Base-by-base conservation (phyloP, 2,329 filamentous ascomycete species). In the Xylaria sp. region DNA sequence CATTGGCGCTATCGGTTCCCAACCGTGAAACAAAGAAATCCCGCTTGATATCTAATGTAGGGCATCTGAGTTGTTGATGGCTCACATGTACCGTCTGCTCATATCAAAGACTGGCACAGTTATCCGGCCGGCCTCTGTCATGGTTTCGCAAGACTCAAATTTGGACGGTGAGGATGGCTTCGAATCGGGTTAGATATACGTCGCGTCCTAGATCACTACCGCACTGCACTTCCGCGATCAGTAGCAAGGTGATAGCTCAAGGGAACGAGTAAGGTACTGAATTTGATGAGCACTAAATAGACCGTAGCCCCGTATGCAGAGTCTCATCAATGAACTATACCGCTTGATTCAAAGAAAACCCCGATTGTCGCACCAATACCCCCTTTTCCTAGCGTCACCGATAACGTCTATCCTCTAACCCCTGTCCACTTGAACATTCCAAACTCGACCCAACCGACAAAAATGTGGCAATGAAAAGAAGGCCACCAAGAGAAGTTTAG, bases 1-100 rank as follows among this genome's bases (percentile, higher is more conserved):
- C n/a, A 31, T 52, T 57, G 28, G 61, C 61, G 68, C 15, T 65
- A 39, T 34, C 68, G 37, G 65, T n/a, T 23, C 54, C n/a, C 8
- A 37, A 1, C 10, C 51, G 13, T 18, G 15, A 31, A 50, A 67
- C 64, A 69, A 69, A 67, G 67, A 50, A 25, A 46, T 4, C 6
- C 5, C 23, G 5, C 15, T 6, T 37, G 1, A 4, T 13, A n/a
- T 20, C 9, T n/a, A 12, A 54, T 34, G 41, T 44, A 15, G 41
- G 13, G 41, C 12, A 44, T 44, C 13, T 13, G 31, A 20, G 18
- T 18, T 63, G 25, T 25, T 37, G 39, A 37, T 1, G 18, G 3
- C 6, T 13, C 20, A n/a, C 8, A n/a, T 13, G 4, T n/a, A 18
- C 15, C 18, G 28, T 2, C 34, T n/a, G 34, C 59, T n/a, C n/a